Conservation (phyloP, 2,329 filamentous ascomycete species). For the Aspergillus sp. region DNA sequence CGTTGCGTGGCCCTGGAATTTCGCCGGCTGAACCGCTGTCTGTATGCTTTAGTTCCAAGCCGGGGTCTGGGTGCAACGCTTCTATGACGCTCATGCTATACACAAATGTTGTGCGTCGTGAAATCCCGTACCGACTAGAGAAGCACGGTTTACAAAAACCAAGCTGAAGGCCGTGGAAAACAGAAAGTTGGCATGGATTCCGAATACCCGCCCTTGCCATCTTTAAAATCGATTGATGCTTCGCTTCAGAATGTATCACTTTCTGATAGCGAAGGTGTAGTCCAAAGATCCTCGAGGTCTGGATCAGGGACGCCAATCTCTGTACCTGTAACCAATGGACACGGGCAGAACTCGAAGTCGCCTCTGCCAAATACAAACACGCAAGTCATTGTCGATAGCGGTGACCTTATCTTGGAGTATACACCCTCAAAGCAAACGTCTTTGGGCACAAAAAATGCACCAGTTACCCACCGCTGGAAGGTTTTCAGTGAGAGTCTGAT, state of each 20-base stretch:
- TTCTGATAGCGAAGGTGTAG: not conserved
- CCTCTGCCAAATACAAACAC: constrained; percentile 3
- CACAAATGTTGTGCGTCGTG: not conserved
- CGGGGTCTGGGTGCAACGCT: not conserved
- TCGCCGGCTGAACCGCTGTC: no score
- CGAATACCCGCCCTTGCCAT: constrained; percentile 25
- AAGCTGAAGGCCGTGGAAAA: not conserved
- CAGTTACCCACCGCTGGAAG: constrained; percentile 29
- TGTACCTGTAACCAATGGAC: not conserved
- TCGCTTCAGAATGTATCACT: constrained; percentile 9
- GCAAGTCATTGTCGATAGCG: constrained; percentile 27
- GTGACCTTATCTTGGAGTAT: constrained; percentile 41
- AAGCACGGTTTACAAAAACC: not conserved
- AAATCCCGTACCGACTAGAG: not conserved
- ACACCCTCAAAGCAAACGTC: constrained; percentile 9
- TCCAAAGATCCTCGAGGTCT: not conserved
- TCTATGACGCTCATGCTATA: not conserved
- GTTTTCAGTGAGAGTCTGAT: constrained; percentile 34
- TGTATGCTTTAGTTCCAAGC: not conserved
- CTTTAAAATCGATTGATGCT: not conserved
- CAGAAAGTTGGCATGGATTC: constrained; percentile 16
- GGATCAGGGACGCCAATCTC: not conserved
- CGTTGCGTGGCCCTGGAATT: no score
- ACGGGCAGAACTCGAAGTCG: not conserved
- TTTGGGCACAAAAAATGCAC: constrained; percentile 7